phyloP scores from a whole-genome alignment of 176 grass and related monocot genomes.

The Cocos nucifera region DNA sequence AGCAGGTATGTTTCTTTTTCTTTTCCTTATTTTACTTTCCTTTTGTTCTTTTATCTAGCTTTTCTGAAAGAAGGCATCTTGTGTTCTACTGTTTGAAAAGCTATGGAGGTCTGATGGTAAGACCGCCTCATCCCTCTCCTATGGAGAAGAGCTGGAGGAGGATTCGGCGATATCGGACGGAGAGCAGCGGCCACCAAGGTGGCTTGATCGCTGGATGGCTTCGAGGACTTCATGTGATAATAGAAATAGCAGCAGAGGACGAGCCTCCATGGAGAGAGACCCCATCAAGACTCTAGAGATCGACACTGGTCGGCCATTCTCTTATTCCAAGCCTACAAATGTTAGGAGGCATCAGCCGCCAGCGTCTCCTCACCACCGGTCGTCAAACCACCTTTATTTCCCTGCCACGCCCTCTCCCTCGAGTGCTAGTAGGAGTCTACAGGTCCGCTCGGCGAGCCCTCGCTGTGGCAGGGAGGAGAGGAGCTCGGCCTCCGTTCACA shows the following conservation, averaged over 20 bases:
- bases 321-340: conserved; percentile 47
- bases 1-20: conserved; percentile 36
- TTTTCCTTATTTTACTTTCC: too few relatives aligned
- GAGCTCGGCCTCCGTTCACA: conserved; percentile 2
- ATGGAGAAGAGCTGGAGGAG: conserved; percentile 43
- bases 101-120: conserved; percentile 29
- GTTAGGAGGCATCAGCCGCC: conserved; percentile 19
- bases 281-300: conserved; percentile 83
- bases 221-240: conserved; percentile 84
- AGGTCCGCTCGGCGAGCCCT: conserved; percentile 82
- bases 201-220: conserved; percentile 82
- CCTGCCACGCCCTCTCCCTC: conserved; percentile 66
- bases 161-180: conserved; percentile 17
- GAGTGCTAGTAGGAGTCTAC: conserved; percentile 29
- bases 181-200: conserved; percentile 32
- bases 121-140: conserved; percentile 21
- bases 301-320: conserved; percentile 69
- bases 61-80: too few relatives aligned
- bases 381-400: conserved; percentile 3
- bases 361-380: conserved; percentile 10
- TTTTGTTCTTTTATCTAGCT: not conserved
- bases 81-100: not conserved
- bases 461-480: conserved; percentile 23
- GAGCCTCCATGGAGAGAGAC: conserved; percentile 67
- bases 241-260: conserved; percentile 36